Base-by-base conservation (phyloP, 2,329 filamentous ascomycete species). In the Allantophomopsis cytisporea region DNA sequence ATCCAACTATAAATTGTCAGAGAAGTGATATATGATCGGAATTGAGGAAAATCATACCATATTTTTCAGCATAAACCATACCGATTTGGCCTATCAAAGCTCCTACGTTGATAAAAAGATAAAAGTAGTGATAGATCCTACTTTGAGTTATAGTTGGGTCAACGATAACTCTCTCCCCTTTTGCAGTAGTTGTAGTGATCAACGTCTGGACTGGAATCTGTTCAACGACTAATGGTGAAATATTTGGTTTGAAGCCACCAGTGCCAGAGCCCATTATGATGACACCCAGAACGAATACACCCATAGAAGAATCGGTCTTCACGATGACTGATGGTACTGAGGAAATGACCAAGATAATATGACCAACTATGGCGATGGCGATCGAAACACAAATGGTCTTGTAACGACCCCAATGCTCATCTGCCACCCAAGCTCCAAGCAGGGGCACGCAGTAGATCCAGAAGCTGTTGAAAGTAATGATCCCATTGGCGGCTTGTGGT, bases 331-430 rank as follows among this genome's bases (percentile, higher is more conserved):
- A 64, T 17, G 73, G 73, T 1, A 66, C 57, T 1, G 71, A 62
- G 1, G 71, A 71, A 4, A 67, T 57, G 52, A 72, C 65, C 15
- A 76, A 59, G 38, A 77, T 60, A 18, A 71, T 53, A 21, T 76
- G 63, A 35, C 73, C 73, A 14, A 72, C 43, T 52, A 73, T 62
- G 31, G 77, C 75, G 21, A 79, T 63, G 0, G 56, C 59, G 12
- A 52, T 38, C 20, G 50, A 50, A 18, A 45, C 17, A 31, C 47
- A 50, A 35, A 84, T 83, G 1, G 80, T 80, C 46, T 70, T 68
- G 60, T 76, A 84, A 38, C 77, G 73, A 33, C 80, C 80, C 41
- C 73, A 65, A 50, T 76, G 75, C 43, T 75, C 69, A 56, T 84
- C 80, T 7, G 79, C 76, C 18, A 74, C 50, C 48, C 65, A 73